phyloP scores from a whole-genome alignment of 768 basidiomycete species.

The Termitomyces sp. region DNA sequence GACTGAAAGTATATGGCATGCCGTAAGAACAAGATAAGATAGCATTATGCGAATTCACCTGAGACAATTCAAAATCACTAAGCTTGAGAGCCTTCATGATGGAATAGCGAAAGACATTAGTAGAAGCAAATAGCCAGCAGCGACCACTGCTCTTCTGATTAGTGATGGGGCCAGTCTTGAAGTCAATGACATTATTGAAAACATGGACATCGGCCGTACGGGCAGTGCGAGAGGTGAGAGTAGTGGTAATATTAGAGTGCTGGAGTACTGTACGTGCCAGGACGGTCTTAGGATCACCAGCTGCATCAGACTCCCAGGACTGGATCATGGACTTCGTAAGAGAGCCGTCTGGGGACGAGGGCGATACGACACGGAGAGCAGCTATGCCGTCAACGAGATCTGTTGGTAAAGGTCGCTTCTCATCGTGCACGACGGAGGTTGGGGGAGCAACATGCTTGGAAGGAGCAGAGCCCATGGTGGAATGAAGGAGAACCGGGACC shows the following conservation, averaged over 20 bases:
- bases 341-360: conserved; percentile 55
- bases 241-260: conserved; percentile 59
- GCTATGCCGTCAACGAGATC: conserved; percentile 24
- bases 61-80: conserved; percentile 87
- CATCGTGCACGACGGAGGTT: conserved; percentile 22
- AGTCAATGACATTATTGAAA: conserved; percentile 78
- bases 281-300: conserved; percentile 52
- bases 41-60: conserved; percentile 37
- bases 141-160: conserved; percentile 85
- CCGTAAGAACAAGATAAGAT: neutral
- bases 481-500: neutral
- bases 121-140: conserved; percentile 95
- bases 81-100: conserved; percentile 84
- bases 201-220: conserved; percentile 63
- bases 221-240: conserved; percentile 60
- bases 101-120: conserved; percentile 78
- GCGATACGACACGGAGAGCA: conserved; percentile 26
- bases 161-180: conserved; percentile 80
- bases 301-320: conserved; percentile 61
- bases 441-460: conserved; percentile 17
- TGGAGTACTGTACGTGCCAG: conserved; percentile 75
- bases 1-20: conserved; percentile 37
- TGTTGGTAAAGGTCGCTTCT: conserved; percentile 21
- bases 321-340: conserved; percentile 52
- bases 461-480: conserved; percentile 23